Conservation (phyloP, 73 alveolate species). For the Paramecium octaurelia region DNA sequence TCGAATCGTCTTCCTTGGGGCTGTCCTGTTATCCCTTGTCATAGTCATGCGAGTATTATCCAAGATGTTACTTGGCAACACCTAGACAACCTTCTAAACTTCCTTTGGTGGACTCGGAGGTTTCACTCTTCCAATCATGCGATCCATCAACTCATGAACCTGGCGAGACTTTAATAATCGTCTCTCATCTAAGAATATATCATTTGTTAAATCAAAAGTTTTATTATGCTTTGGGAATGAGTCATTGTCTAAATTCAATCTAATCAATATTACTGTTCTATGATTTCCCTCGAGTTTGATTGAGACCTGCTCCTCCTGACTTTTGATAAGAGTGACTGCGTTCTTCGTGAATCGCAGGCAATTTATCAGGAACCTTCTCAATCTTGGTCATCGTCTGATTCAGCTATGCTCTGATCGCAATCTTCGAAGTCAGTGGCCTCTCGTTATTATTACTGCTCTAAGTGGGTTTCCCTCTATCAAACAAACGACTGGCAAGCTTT, state of each 20-base stretch:
- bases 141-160: slow-evolving; percentile 39
- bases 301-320: not conserved
- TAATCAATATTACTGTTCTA: not conserved
- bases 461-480: not conserved
- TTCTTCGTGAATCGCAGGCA: slow-evolving; percentile 24
- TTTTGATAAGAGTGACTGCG: not conserved
- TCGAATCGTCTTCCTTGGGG: not conserved
- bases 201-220: not conserved
- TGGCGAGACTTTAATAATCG: not conserved
- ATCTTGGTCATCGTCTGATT: not conserved
- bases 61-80: not conserved
- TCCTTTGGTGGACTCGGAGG: slow-evolving; percentile 27
- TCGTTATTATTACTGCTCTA: not conserved
- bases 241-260: not conserved
- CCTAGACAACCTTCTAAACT: not conserved
- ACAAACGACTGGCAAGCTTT: slow-evolving; percentile 5
- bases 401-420: not conserved
- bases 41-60: not conserved
- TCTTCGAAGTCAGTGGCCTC: slow-evolving; percentile 36
- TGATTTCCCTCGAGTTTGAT: slow-evolving; percentile 6
- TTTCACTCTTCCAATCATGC: slow-evolving; percentile 42
- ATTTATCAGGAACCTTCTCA: not conserved
- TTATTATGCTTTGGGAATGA: not conserved
- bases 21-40: not conserved
- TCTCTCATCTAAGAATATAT: slow-evolving; percentile 37